Evolutionary conservation across 257 asterid genomes (phyloP).

Genomic region (Linaria vulgaris): DNA sequence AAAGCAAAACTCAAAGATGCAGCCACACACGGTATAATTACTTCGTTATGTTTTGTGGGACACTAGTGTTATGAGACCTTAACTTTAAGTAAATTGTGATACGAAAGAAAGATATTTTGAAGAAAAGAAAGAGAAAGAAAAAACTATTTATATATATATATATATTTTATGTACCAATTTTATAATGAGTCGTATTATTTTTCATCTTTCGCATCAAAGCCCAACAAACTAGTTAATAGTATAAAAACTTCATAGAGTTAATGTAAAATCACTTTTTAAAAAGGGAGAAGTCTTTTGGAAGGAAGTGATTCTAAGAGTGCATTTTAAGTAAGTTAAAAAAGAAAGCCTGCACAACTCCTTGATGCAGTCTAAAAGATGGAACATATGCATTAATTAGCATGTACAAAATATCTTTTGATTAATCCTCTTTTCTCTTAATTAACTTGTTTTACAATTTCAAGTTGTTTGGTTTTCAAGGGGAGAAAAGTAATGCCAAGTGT

Average conservation of each 20-base stretch:
- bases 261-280: constrained; percentile 20
- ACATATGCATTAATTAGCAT: constrained; percentile 1
- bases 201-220: not conserved
- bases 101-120: not conserved
- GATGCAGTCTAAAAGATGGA: not conserved
- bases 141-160: too few species aligned
- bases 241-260: constrained; percentile 10
- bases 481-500: not conserved
- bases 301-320: constrained; percentile 64
- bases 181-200: constrained; percentile 12
- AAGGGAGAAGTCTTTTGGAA: constrained; percentile 39
- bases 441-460: too few species aligned
- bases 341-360: constrained; percentile 11
- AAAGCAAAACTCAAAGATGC: constrained; percentile 5
- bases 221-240: constrained; percentile 7
- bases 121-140: not conserved
- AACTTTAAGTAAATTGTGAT: constrained; percentile 16
- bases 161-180: not conserved
- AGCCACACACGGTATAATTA: constrained; percentile 13
- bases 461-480: too few species aligned
- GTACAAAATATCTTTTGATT: not conserved
- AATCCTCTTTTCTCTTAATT: not conserved
- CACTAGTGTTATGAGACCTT: constrained; percentile 23
- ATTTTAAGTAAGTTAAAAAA: constrained; percentile 47
- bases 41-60: constrained; percentile 22